Percentiles rank a stretch among this genome's conserved stretches.
Conservation (phyloP, 768 basidiomycete genomes). For the Asterophora lycoperdoides region DNA sequence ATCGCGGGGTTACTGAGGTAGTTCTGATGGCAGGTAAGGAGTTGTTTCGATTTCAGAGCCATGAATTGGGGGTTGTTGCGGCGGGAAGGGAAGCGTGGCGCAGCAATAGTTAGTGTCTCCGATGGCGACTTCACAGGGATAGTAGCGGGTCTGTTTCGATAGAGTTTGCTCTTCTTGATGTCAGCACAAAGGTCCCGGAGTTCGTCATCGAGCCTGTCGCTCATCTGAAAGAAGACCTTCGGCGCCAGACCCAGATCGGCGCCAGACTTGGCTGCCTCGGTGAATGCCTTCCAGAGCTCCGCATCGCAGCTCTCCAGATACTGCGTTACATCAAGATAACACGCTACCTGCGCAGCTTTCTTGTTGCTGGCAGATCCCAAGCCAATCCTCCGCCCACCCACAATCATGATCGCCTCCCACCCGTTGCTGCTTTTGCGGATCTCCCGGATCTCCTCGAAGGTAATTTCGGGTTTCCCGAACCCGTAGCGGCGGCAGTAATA, state of each 20-base stretch:
- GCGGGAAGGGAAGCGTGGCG: constrained; percentile 13
- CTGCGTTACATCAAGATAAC: constrained; percentile 82
- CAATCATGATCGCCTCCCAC: constrained; percentile 76
- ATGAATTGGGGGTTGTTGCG: constrained; percentile 29
- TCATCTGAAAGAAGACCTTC: constrained; percentile 61
- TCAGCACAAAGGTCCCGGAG: constrained; percentile 69
- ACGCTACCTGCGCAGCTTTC: constrained; percentile 64
- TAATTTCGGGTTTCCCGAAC: constrained; percentile 71
- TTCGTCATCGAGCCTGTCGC: constrained; percentile 58
- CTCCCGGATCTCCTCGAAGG: constrained; percentile 38
- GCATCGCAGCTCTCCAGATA: constrained; percentile 86
- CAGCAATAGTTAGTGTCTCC: neutral
- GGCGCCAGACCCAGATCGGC: constrained; percentile 70
- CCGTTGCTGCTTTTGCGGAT: constrained; percentile 21
- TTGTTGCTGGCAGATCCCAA: constrained; percentile 67
- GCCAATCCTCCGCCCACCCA: constrained; percentile 78
- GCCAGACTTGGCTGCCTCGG: constrained; percentile 56
- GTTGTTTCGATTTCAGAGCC: constrained; percentile 50
- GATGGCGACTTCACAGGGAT: constrained; percentile 4
- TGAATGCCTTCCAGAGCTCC: constrained; percentile 71
- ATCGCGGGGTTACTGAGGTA: constrained; percentile 61
- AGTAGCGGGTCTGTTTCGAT: constrained; percentile 54
- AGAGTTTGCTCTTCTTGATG: constrained; percentile 59
- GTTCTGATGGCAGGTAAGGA: constrained; percentile 47
- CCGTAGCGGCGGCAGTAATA: constrained; percentile 83